These are phyloP conservation scores for Termitomyces sp. DNA, from an alignment of 768 basidiomycete species.

Conservation along the genomic window DNA sequence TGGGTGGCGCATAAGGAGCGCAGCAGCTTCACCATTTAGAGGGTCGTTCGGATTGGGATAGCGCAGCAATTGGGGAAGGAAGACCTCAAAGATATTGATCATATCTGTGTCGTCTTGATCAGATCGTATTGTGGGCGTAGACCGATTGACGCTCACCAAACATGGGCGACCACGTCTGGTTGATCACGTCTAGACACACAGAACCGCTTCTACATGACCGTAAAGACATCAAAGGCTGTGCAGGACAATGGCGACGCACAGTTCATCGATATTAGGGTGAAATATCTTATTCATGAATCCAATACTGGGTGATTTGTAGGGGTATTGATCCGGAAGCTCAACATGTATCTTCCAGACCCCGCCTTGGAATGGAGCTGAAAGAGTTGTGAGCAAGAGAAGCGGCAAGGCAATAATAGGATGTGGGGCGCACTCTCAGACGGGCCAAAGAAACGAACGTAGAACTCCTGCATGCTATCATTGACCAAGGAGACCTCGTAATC, in stretches of 20 bases:
- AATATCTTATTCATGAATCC: conserved; percentile 99
- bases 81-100: conserved; percentile 99
- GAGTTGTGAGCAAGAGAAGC: conserved; percentile 7
- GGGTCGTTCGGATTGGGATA: conserved; percentile 99
- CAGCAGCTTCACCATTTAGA: conserved; percentile 96
- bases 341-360: conserved; percentile 99
- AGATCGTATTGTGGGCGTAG: neutral
- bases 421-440: conserved; percentile 82
- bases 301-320: conserved; percentile 98
- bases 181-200: conserved; percentile 97
- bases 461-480: conserved; percentile 99
- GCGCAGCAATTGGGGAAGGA: conserved; percentile 93
- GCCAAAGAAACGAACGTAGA: conserved; percentile 94
- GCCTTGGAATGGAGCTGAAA: conserved; percentile 89
- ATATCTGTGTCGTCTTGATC: conserved; percentile 60
- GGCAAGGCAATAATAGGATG: neutral
- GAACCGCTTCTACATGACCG: conserved; percentile 76
- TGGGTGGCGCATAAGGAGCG: conserved; percentile 94
- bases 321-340: conserved; percentile 97
- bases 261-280: conserved; percentile 98
- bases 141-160: conserved; percentile 69
- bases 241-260: conserved; percentile 54
- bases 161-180: conserved; percentile 99
- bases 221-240: conserved; percentile 12
- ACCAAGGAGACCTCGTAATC: conserved; percentile 98